Evolutionary conservation across 2,329 filamentous ascomycete genomes (phyloP).

Genomic region (Tolypocladium inflatum): DNA sequence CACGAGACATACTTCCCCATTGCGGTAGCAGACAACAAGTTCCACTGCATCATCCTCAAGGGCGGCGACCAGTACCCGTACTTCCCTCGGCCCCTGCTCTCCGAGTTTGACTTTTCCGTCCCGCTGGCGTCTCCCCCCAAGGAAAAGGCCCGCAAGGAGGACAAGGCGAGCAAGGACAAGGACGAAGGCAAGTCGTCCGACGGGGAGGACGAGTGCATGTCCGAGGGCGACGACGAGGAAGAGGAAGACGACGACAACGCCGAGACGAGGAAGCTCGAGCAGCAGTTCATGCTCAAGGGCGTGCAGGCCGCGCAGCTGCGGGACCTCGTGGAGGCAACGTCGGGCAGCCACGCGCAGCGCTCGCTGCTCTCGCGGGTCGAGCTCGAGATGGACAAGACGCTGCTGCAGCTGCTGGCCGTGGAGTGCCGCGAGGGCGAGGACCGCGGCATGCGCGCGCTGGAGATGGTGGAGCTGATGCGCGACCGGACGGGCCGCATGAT

Average conservation of each 20-base stretch:
- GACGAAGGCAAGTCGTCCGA: conserved; percentile 27
- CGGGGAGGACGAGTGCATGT: conserved; percentile 24
- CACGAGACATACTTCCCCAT: conserved; percentile 91
- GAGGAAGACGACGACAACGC: conserved; percentile 20
- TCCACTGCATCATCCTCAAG: conserved; percentile 98
- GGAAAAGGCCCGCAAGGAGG: conserved; percentile 22
- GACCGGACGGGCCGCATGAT: conserved; percentile 83
- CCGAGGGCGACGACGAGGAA: conserved; percentile 21
- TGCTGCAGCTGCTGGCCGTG: conserved; percentile 78
- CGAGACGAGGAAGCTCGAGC: conserved; percentile 61
- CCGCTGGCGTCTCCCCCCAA: conserved; percentile 54
- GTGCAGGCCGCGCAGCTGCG: conserved; percentile 64
- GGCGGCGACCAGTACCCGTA: conserved; percentile 88
- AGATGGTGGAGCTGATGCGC: conserved; percentile 78
- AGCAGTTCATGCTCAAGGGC: conserved; percentile 67
- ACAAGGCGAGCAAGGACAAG: conserved; percentile 17
- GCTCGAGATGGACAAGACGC: conserved; percentile 78
- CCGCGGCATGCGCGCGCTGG: conserved; percentile 85
- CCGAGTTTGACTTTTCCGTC: conserved; percentile 86
- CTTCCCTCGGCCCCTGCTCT: conserved; percentile 81
- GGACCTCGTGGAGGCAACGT: conserved; percentile 63
- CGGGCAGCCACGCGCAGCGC: conserved; percentile 49
- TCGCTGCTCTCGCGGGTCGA: conserved; percentile 60
- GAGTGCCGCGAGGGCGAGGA: conserved; percentile 94
- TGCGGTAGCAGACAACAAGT: conserved; percentile 81